These are phyloP conservation scores for Kodamaea laetipori DNA, from an alignment of 805 yeast genomes.

Conservation along the genomic window DNA sequence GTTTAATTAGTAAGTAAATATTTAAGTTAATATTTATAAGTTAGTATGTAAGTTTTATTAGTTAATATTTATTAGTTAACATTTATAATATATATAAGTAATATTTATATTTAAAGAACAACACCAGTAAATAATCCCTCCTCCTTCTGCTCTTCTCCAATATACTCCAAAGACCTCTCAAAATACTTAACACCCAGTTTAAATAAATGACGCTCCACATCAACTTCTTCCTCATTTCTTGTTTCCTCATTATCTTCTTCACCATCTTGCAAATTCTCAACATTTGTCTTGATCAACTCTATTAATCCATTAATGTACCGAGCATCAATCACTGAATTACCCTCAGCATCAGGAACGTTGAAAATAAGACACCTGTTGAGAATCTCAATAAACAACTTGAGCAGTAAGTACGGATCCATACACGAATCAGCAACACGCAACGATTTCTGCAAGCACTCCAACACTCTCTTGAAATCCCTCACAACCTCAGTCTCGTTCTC, in stretches of 20 bases:
- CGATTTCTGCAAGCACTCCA: slow-evolving; percentile 89
- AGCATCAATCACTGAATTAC: slow-evolving; percentile 66
- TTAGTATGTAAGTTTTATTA: no score
- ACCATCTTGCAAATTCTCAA: slow-evolving; percentile 46
- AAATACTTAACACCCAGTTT: slow-evolving; percentile 45
- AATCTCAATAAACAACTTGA: slow-evolving; percentile 87
- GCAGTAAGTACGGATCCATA: slow-evolving; percentile 72
- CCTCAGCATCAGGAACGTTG: slow-evolving; percentile 61
- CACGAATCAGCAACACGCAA: slow-evolving; percentile 92
- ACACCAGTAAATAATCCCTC: slow-evolving; percentile 71
- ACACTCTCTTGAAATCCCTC: slow-evolving; percentile 57
- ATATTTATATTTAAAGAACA: slow-evolving; percentile 10
- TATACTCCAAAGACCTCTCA: slow-evolving; percentile 70
- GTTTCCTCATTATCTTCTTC: slow-evolving; percentile 22
- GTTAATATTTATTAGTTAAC: no score
- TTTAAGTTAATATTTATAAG: no score
- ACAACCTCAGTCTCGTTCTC: slow-evolving; percentile 26
- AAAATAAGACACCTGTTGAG: slow-evolving; percentile 83
- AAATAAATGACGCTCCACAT: slow-evolving; percentile 32
- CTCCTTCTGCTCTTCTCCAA: slow-evolving; percentile 63
- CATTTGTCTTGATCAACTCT: slow-evolving; percentile 71
- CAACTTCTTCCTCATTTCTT: slow-evolving; percentile 21
- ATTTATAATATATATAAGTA: no score
- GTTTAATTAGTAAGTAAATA: no score
- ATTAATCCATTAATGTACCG: slow-evolving; percentile 84